Conservation (phyloP, 805 yeast species). For the Candida gorgasii region DNA sequence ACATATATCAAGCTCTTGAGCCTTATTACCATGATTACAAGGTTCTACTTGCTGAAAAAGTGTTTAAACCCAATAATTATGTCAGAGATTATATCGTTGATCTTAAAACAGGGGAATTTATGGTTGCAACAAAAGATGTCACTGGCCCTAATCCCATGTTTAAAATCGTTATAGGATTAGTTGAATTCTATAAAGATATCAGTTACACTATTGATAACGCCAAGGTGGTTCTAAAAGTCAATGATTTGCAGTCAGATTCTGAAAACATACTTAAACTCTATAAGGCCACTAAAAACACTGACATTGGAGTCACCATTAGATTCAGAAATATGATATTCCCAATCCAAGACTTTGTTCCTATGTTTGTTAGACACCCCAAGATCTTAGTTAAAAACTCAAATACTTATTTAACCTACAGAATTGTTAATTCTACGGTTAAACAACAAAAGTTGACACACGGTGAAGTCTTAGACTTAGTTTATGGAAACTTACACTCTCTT, state of each 20-base stretch:
- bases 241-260: background rate
- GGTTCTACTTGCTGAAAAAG: too few species aligned
- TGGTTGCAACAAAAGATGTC: too few species aligned
- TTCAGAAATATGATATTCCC: background rate
- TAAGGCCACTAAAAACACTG: background rate
- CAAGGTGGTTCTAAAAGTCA: background rate
- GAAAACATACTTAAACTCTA: background rate
- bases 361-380: background rate
- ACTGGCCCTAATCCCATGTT: background rate
- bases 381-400: background rate
- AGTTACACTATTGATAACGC: background rate
- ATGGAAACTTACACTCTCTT: too few species aligned
- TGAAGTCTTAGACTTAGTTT: background rate
- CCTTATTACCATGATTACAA: background rate
- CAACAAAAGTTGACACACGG: background rate
- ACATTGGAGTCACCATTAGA: background rate
- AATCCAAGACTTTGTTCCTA: background rate
- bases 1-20: background rate
- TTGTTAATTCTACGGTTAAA: too few species aligned
- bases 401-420: background rate
- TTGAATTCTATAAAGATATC: background rate
- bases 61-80: background rate
- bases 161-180: background rate
- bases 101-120: background rate
- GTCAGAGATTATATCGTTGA: background rate